phyloP scores from a whole-genome alignment of 129 eudicot genomes.

The Chrysanthemum seticuspe region DNA sequence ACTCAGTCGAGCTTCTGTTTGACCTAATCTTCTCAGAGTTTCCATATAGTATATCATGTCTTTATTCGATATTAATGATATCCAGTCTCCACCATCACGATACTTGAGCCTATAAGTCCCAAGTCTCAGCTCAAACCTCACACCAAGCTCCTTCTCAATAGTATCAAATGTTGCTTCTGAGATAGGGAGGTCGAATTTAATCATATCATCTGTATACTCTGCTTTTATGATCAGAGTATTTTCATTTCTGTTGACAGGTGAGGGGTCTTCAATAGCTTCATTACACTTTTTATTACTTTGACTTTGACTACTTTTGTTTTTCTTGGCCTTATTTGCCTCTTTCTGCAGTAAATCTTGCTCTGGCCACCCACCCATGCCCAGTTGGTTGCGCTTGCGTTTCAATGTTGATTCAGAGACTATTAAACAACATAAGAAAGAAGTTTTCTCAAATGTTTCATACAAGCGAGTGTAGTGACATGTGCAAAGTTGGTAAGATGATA shows the following conservation, averaged over 20 bases:
- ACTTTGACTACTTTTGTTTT: too few relatives aligned
- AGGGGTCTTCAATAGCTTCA: background rate
- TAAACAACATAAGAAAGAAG: too few relatives aligned
- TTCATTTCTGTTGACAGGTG: background rate
- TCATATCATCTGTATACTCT: slow-evolving; percentile 17
- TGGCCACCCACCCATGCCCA: too few relatives aligned
- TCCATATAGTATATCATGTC: slow-evolving; percentile 1
- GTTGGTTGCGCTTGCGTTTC: background rate
- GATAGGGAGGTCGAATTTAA: slow-evolving; percentile 25
- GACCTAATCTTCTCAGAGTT: background rate
- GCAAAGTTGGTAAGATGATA: too few relatives aligned
- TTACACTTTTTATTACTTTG: background rate
- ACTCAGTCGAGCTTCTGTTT: background rate
- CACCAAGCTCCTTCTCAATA: slow-evolving; percentile 20
- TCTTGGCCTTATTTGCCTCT: too few relatives aligned
- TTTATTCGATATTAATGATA: slow-evolving; percentile 7
- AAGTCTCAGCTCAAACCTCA: slow-evolving; percentile 13
- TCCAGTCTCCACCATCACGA: slow-evolving; percentile 36
- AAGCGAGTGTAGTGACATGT: too few relatives aligned
- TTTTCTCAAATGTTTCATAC: too few relatives aligned
- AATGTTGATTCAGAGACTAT: slow-evolving; percentile 21
- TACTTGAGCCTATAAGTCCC: slow-evolving; percentile 31
- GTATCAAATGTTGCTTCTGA: slow-evolving; percentile 19
- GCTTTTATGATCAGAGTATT: slow-evolving; percentile 31
- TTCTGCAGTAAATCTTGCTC: background rate